These are phyloP conservation scores for Trebouxia sp. DNA, from an alignment of 139 green algal genomes.

Conservation along the genomic window DNA sequence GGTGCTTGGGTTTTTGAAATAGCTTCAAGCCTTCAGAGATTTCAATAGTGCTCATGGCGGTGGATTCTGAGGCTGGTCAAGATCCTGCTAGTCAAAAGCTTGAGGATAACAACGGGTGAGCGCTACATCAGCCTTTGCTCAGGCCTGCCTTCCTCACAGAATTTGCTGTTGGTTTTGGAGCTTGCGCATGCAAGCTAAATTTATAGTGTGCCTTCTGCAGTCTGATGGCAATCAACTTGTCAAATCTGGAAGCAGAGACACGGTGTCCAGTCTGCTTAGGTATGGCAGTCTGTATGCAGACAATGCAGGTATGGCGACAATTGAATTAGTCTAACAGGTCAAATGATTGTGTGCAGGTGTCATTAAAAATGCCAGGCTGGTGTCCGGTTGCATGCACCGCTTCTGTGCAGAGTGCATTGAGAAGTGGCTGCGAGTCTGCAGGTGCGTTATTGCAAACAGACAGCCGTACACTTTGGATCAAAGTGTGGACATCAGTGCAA, in stretches of 20 bases:
- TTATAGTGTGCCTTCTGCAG: not conserved
- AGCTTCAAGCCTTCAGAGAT: no score
- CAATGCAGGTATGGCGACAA: not conserved
- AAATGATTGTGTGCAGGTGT: slow-evolving; percentile 35
- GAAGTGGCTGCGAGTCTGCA: slow-evolving; percentile 47
- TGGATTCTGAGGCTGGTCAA: not conserved
- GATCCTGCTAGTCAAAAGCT: not conserved
- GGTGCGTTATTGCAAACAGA: slow-evolving; percentile 8
- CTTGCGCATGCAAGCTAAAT: not conserved
- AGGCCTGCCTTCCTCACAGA: not conserved
- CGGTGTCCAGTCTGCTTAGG: slow-evolving; percentile 34
- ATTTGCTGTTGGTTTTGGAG: not conserved
- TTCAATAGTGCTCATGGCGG: not conserved
- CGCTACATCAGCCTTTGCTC: no score
- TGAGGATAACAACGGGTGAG: not conserved
- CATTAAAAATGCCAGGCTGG: slow-evolving; percentile 37
- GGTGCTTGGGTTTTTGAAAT: no score
- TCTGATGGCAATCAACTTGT: slow-evolving; percentile 29
- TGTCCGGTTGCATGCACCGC: slow-evolving; percentile 60
- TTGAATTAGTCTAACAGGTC: no score
- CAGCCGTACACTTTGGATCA: not conserved
- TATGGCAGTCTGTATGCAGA: not conserved
- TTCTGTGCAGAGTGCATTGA: slow-evolving; percentile 60
- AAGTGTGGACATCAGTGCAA: not conserved
- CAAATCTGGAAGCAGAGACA: slow-evolving; percentile 31